Percentiles rank a stretch among this genome's conserved stretches.
Evolutionary conservation across 768 basidiomycete genomes (phyloP).

Genomic region (Collybiopsis confluens): DNA sequence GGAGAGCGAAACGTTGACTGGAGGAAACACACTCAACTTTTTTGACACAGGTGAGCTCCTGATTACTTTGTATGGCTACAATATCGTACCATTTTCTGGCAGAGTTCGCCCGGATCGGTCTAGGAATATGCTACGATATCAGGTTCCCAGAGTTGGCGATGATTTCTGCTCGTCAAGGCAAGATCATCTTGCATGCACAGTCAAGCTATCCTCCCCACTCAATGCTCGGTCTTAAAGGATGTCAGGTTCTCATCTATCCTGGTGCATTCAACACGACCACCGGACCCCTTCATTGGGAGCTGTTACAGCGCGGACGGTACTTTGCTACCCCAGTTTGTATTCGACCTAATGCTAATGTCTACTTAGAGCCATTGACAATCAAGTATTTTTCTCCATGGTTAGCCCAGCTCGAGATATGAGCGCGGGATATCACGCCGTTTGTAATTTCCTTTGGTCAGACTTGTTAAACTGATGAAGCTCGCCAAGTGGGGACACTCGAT

Average conservation of each 20-base stretch:
- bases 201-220: neutral
- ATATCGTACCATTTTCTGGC: slow-evolving; percentile 1
- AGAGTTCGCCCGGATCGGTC: slow-evolving; percentile 97
- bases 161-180: slow-evolving; percentile 84
- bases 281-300: slow-evolving; percentile 94
- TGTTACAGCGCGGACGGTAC: slow-evolving; percentile 83
- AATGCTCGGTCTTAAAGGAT: slow-evolving; percentile 51
- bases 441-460: neutral
- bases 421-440: slow-evolving; percentile 85
- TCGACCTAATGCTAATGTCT: neutral
- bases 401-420: slow-evolving; percentile 85
- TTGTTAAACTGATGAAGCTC: neutral
- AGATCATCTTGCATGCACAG: slow-evolving; percentile 11
- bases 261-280: slow-evolving; percentile 95
- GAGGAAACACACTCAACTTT: slow-evolving; percentile 66
- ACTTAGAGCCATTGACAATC: slow-evolving; percentile 90
- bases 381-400: slow-evolving; percentile 95
- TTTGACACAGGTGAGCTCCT: slow-evolving; percentile 78
- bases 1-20: slow-evolving; percentile 87
- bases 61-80: neutral
- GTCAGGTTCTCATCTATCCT: slow-evolving; percentile 87
- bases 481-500: slow-evolving; percentile 84
- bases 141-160: slow-evolving; percentile 93
- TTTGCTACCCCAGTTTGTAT: slow-evolving; percentile 15
- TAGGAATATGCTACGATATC: slow-evolving; percentile 96